These are phyloP conservation scores for Colletotrichum aenigma DNA, from an alignment of 2,329 filamentous ascomycete species.

Conservation along the genomic window DNA sequence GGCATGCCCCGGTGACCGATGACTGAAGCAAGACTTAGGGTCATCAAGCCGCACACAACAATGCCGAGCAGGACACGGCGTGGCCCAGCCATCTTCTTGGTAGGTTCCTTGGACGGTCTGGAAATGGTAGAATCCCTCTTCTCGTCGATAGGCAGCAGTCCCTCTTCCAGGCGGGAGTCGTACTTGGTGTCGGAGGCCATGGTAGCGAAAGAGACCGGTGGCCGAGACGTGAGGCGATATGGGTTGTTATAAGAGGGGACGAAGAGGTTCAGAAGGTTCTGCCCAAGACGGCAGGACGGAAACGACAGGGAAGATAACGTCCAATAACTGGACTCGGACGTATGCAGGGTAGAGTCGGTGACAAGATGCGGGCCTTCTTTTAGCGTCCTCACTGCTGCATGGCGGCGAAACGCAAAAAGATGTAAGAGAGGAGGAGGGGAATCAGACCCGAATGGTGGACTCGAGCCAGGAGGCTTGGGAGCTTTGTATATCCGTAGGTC, in stretches of 20 bases:
- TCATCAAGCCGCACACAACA: conserved; percentile 25
- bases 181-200: conserved; percentile 21
- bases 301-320: not conserved
- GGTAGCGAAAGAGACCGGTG: not conserved
- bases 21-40: conserved; percentile 25
- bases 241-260: conserved; percentile 32
- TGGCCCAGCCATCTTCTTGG: conserved; percentile 23
- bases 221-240: conserved; percentile 28
- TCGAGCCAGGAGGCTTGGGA: not conserved
- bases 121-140: conserved; percentile 12
- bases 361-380: conserved; percentile 7
- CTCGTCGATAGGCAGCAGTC: conserved; percentile 23
- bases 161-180: conserved; percentile 22
- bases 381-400: conserved; percentile 17
- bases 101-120: not conserved
- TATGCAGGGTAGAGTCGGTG: conserved; percentile 10
- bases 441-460: not conserved
- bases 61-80: conserved; percentile 24
- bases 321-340: not conserved
- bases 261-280: conserved; percentile 22
- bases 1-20: conserved; percentile 5
- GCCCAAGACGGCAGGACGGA: conserved; percentile 11
- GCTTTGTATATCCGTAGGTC: conserved; percentile 3
- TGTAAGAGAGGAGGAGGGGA: conserved; percentile 10
- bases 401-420: not conserved